These are phyloP conservation scores for Citrus mangshanensis DNA, from an alignment of 345 rosid genomes.

Conservation along the genomic window DNA sequence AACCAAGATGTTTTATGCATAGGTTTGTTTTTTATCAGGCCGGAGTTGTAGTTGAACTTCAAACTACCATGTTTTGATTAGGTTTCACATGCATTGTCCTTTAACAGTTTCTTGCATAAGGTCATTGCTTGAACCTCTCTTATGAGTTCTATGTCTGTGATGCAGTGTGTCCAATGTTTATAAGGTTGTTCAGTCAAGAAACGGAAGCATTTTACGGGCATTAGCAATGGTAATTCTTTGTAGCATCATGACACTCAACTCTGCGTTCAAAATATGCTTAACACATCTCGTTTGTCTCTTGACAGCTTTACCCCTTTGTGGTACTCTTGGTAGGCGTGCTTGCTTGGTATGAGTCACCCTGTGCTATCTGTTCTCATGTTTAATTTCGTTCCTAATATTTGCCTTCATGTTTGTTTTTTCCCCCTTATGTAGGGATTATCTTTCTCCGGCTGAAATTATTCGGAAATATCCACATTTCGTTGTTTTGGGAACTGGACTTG, in stretches of 20 bases:
- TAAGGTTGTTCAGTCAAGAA: slow-evolving; percentile 78
- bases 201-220: slow-evolving; percentile 85
- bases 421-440: slow-evolving; percentile 56
- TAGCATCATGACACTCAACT: slow-evolving; percentile 4
- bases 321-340: slow-evolving; percentile 80
- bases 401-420: slow-evolving; percentile 12
- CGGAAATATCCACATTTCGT: slow-evolving; percentile 84
- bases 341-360: slow-evolving; percentile 52
- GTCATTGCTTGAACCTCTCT: slow-evolving; percentile 13
- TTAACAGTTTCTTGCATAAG: not conserved
- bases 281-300: slow-evolving; percentile 19
- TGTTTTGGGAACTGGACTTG: slow-evolving; percentile 93
- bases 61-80: not conserved
- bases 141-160: slow-evolving; percentile 8
- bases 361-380: not conserved
- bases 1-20: not conserved
- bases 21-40: not conserved
- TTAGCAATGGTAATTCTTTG: slow-evolving; percentile 72
- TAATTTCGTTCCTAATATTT: slow-evolving; percentile 4
- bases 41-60: not conserved
- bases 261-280: slow-evolving; percentile 3
- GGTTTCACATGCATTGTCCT: not conserved
- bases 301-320: slow-evolving; percentile 78
- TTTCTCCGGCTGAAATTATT: slow-evolving; percentile 78
- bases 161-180: slow-evolving; percentile 69